phyloP scores from a whole-genome alignment of 1,284 basidiomycete genomes.

The Cutaneotrichosporon sp. region DNA sequence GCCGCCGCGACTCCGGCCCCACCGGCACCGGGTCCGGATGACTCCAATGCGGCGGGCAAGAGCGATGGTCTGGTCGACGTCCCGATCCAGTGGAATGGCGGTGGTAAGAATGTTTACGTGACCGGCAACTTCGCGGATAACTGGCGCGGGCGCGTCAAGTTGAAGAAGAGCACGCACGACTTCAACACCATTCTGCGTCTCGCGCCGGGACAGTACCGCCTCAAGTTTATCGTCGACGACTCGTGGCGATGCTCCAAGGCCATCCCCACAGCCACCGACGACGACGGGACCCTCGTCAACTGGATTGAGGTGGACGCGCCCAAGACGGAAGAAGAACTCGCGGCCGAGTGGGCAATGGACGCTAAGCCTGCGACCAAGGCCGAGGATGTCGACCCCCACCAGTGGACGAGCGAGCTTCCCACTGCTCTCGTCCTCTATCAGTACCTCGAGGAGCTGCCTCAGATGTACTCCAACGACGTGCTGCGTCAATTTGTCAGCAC shows the following conservation, averaged over 20 bases:
- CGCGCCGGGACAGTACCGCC: slow-evolving; percentile 86
- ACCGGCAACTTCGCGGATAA: slow-evolving; percentile 58
- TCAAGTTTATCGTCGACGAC: slow-evolving; percentile 95
- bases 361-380: slow-evolving; percentile 30
- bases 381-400: slow-evolving; percentile 44
- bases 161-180: slow-evolving; percentile 51
- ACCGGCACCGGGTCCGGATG: not conserved
- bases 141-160: slow-evolving; percentile 55
- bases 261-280: slow-evolving; percentile 86
- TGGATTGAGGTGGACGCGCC: slow-evolving; percentile 62
- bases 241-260: slow-evolving; percentile 70
- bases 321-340: slow-evolving; percentile 43
- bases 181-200: slow-evolving; percentile 55
- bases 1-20: slow-evolving; percentile 28
- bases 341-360: slow-evolving; percentile 46
- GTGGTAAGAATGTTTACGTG: slow-evolving; percentile 53
- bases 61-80: slow-evolving; percentile 40
- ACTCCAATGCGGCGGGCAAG: slow-evolving; percentile 2
- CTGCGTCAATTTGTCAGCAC: slow-evolving; percentile 16
- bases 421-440: slow-evolving; percentile 69
- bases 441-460: slow-evolving; percentile 69
- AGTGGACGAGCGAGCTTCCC: slow-evolving; percentile 74
- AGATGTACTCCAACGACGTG: slow-evolving; percentile 33
- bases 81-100: slow-evolving; percentile 47
- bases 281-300: slow-evolving; percentile 91